A percentile compares a stretch with the other conserved stretches of the same genome.
Conservation (phyloP, 345 rosid genomes). For the Linum usitatissimum region DNA sequence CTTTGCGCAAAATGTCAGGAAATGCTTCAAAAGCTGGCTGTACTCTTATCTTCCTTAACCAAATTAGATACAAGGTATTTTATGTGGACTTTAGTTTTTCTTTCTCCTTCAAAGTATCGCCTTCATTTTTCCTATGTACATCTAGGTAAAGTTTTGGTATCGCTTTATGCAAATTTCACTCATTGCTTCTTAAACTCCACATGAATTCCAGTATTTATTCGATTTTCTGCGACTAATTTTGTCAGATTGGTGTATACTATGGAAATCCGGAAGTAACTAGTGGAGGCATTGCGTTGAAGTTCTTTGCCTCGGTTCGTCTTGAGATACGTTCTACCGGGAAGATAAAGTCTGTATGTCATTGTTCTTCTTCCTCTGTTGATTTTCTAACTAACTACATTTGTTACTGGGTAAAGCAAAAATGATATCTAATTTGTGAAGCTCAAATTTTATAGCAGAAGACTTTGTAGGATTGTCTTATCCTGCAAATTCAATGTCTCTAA, state of each 20-base stretch:
- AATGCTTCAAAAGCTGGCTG: constrained; percentile 99
- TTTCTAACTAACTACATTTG: not conserved
- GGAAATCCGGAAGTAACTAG: constrained; percentile 99
- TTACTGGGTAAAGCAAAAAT: not conserved
- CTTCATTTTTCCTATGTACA: not conserved
- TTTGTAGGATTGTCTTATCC: constrained; percentile 5
- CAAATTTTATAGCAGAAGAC: not conserved
- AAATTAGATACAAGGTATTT: constrained; percentile 83
- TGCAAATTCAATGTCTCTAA: constrained; percentile 1
- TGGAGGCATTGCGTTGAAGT: constrained; percentile 92
- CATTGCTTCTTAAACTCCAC: constrained; percentile 4
- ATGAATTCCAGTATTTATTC: constrained; percentile 1
- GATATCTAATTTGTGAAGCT: not conserved
- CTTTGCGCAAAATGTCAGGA: constrained; percentile 98
- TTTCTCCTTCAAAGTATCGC: not conserved
- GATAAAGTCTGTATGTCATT: constrained; percentile 76
- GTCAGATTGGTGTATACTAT: constrained; percentile 87
- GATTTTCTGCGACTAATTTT: constrained; percentile 11
- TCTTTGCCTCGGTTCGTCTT: constrained; percentile 87
- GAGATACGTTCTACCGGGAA: constrained; percentile 92
- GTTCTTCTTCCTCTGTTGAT: not conserved
- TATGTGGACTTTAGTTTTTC: too few relatives aligned
- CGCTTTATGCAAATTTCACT: not conserved
- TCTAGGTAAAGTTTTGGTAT: not conserved
- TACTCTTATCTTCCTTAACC: constrained; percentile 83